phyloP scores from a whole-genome alignment of 108 stramenopile genomes.

The Phaeodactylum tricornutum region DNA sequence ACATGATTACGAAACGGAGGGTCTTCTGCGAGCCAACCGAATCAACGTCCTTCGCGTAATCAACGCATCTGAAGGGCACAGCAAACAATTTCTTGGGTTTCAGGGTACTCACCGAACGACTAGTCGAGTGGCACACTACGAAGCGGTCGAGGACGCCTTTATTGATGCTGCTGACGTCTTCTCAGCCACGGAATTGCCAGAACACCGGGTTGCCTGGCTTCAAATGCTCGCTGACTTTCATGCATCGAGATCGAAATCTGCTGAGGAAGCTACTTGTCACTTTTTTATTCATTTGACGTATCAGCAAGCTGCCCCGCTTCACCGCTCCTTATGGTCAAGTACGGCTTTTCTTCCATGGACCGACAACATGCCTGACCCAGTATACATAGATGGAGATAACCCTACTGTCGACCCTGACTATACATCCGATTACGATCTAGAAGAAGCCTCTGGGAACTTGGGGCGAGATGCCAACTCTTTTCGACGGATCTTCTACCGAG shows the following conservation, averaged over 20 bases:
- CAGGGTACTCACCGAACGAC: constrained; percentile 33
- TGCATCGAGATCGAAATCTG: constrained; percentile 50
- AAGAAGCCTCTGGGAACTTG: constrained; percentile 8
- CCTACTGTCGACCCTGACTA: constrained; percentile 42
- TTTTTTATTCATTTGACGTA: constrained; percentile 71
- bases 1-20: constrained; percentile 24
- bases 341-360: constrained; percentile 83
- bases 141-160: constrained; percentile 83
- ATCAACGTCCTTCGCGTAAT: constrained; percentile 71
- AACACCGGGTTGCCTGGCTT: constrained; percentile 76
- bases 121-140: constrained; percentile 56
- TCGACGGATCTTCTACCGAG: constrained; percentile 74
- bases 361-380: constrained; percentile 40
- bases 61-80: constrained; percentile 65
- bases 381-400: constrained; percentile 52
- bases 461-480: constrained; percentile 47
- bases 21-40: constrained; percentile 44
- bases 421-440: constrained; percentile 28
- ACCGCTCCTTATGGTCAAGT: constrained; percentile 72
- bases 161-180: constrained; percentile 79
- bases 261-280: constrained; percentile 82
- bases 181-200: constrained; percentile 79
- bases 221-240: constrained; percentile 80
- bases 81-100: constrained; percentile 76
- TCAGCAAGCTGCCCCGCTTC: constrained; percentile 53